A percentile compares a stretch with the other conserved stretches of the same genome.
These are phyloP conservation scores for Hypoxylon perforatum DNA, from an alignment of 495 filamentous ascomycete genomes.

Conservation along the genomic window DNA sequence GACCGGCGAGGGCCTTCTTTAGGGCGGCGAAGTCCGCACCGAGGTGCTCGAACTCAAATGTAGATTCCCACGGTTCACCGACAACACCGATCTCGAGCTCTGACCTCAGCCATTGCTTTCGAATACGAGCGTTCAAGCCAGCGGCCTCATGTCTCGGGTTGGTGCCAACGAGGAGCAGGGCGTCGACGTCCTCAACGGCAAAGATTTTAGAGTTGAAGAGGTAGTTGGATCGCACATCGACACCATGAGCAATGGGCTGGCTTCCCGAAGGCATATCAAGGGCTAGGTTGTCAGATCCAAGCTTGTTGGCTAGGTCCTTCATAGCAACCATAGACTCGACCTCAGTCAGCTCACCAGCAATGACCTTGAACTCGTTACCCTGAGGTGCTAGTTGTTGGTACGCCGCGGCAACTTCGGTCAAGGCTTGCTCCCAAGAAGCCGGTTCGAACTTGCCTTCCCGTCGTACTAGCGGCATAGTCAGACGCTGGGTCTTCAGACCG, in stretches of 20 bases:
- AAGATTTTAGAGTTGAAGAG: constrained; percentile 94
- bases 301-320: constrained; percentile 95
- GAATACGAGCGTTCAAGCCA: constrained; percentile 92
- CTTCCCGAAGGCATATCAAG: constrained; percentile 89
- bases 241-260: constrained; percentile 87
- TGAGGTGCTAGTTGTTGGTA: constrained; percentile 79
- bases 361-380: constrained; percentile 93
- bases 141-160: constrained; percentile 96
- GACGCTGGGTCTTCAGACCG: constrained; percentile 92
- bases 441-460: constrained; percentile 88
- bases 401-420: constrained; percentile 83
- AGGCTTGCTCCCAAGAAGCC: constrained; percentile 91
- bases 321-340: constrained; percentile 92
- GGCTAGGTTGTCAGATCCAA: constrained; percentile 94
- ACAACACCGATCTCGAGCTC: constrained; percentile 93
- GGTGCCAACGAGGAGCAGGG: constrained; percentile 89
- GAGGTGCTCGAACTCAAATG: constrained; percentile 91
- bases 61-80: constrained; percentile 89
- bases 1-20: constrained; percentile 84
- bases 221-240: constrained; percentile 95
- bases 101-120: constrained; percentile 96
- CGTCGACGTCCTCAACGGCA: constrained; percentile 93
- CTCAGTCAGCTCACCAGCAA: constrained; percentile 91
- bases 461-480: constrained; percentile 92
- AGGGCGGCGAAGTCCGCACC: constrained; percentile 79